A percentile compares a stretch with the other conserved stretches of the same genome.
Conservation (phyloP, 441 rosid genomes). For the Jatropha podagrica region DNA sequence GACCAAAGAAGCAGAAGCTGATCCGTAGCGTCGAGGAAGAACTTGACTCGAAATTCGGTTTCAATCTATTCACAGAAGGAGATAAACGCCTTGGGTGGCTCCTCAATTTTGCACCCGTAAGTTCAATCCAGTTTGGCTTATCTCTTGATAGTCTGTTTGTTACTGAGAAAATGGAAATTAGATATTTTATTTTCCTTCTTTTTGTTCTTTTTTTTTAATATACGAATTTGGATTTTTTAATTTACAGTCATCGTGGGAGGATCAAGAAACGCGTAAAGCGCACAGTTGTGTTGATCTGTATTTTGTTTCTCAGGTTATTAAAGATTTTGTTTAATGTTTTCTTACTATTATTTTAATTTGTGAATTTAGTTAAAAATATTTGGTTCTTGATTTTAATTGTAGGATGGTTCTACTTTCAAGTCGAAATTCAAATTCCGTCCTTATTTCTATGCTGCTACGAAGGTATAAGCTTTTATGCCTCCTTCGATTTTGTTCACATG, state of each 20-base stretch:
- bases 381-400: constrained; percentile 20
- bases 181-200: not conserved
- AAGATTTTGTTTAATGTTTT: not conserved
- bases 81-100: constrained; percentile 96
- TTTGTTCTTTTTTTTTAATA: not conserved
- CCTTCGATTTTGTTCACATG: no score
- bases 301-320: constrained; percentile 82
- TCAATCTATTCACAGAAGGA: constrained; percentile 87
- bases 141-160: not conserved
- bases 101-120: constrained; percentile 79
- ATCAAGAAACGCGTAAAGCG: constrained; percentile 60
- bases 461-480: constrained; percentile 38
- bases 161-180: not conserved
- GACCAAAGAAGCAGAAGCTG: constrained; percentile 65
- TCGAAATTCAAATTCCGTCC: constrained; percentile 90
- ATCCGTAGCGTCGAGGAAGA: constrained; percentile 79
- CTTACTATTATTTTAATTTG: not conserved
- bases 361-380: not conserved
- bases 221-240: not conserved
- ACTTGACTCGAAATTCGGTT: constrained; percentile 89
- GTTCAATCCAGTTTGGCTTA: constrained; percentile 18
- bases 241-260: constrained; percentile 87
- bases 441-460: constrained; percentile 85
- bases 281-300: constrained; percentile 88
- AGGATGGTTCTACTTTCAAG: constrained; percentile 95